phyloP scores from a whole-genome alignment of 1,139 yeast species.

The Diutina scorzettiae region DNA sequence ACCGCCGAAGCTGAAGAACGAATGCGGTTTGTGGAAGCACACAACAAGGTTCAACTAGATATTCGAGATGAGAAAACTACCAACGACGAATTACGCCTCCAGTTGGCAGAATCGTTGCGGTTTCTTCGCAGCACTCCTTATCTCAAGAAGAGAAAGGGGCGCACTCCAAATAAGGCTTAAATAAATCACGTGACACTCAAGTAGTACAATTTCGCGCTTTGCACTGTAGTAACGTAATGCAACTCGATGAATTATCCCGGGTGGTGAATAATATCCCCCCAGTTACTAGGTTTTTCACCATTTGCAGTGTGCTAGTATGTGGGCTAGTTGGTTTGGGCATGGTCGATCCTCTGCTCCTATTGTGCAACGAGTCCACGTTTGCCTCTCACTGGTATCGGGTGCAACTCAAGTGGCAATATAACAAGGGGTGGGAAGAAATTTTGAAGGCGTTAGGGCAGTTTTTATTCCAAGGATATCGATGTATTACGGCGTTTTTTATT shows the following conservation, averaged over 20 bases:
- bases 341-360: slow-evolving; percentile 9
- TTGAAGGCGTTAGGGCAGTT: no score
- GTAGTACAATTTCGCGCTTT: not conserved
- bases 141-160: slow-evolving; percentile 30
- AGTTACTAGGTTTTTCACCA: slow-evolving; percentile 34
- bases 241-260: slow-evolving; percentile 15
- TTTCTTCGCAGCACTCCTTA: slow-evolving; percentile 31
- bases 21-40: slow-evolving; percentile 13
- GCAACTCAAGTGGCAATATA: not conserved
- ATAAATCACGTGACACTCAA: no score
- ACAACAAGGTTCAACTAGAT: slow-evolving; percentile 14
- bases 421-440: slow-evolving; percentile 1
- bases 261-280: slow-evolving; percentile 30
- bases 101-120: slow-evolving; percentile 23
- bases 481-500: slow-evolving; percentile 37
- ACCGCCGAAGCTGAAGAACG: slow-evolving; percentile 16
- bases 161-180: slow-evolving; percentile 2
- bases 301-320: slow-evolving; percentile 22
- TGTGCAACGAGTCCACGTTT: slow-evolving; percentile 8
- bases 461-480: slow-evolving; percentile 19
- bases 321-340: slow-evolving; percentile 15
- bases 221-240: not conserved
- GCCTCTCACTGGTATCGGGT: not conserved
- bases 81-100: slow-evolving; percentile 17
- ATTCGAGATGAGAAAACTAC: slow-evolving; percentile 12